These are phyloP conservation scores for Colletotrichum sp. DNA, from an alignment of 2,329 filamentous ascomycete species.

Conservation along the genomic window DNA sequence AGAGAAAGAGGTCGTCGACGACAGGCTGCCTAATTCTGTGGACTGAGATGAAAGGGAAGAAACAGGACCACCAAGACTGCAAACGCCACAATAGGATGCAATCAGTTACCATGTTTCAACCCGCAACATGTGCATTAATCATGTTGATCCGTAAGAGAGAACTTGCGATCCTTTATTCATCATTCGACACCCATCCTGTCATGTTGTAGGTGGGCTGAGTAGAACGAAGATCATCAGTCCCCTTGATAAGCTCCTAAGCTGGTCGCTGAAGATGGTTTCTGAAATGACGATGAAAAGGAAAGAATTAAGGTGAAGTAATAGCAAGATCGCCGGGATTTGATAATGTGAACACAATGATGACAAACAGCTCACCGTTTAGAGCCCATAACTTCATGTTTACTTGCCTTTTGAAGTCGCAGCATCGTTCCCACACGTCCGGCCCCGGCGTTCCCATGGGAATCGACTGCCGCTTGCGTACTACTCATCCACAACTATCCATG, in stretches of 20 bases:
- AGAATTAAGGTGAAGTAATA: neutral
- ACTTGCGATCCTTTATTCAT: accelerated
- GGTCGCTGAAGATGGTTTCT: neutral
- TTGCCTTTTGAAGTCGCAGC: neutral
- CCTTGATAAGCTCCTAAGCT: neutral
- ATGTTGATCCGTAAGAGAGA: neutral
- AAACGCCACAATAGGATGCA: neutral
- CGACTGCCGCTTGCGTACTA: neutral
- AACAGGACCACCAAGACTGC: neutral
- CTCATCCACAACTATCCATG: neutral
- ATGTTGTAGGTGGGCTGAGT: neutral
- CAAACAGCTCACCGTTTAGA: neutral
- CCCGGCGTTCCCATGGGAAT: neutral
- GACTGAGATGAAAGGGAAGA: neutral
- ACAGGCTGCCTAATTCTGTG: neutral
- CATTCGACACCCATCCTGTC: neutral
- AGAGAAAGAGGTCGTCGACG: neutral
- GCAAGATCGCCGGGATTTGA: neutral
- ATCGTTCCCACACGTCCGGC: neutral
- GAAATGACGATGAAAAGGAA: neutral
- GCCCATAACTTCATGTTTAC: neutral
- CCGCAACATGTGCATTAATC: neutral
- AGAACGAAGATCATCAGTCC: accelerated
- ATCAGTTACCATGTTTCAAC: neutral
- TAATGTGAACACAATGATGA: neutral